These are phyloP conservation scores for Candida jianshihensis DNA, from an alignment of 805 yeast genomes.

Conservation along the genomic window DNA sequence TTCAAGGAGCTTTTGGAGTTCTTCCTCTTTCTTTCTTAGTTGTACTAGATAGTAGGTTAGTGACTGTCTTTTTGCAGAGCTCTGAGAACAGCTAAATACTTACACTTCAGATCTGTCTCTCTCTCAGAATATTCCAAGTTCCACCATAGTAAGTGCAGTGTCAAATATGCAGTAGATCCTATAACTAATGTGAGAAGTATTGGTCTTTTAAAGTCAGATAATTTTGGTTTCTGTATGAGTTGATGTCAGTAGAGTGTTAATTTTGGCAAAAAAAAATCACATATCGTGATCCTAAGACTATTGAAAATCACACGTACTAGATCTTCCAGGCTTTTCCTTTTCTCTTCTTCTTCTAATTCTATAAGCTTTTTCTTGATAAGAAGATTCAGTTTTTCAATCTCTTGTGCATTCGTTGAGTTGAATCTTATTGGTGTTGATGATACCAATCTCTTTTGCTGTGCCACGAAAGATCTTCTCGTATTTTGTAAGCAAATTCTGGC, in stretches of 20 bases:
- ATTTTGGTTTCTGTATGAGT: slow-evolving; percentile 14
- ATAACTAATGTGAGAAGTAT: slow-evolving; percentile 15
- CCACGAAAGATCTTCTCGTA: too few species aligned
- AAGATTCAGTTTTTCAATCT: slow-evolving; percentile 17
- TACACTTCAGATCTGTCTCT: slow-evolving; percentile 16
- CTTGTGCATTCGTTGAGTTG: slow-evolving; percentile 12
- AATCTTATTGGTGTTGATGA: too few species aligned
- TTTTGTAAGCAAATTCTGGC: too few species aligned
- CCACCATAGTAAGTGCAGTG: slow-evolving; percentile 21
- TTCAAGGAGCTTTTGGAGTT: not conserved
- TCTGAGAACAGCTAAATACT: slow-evolving; percentile 2
- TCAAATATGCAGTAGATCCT: slow-evolving; percentile 18
- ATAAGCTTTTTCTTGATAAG: slow-evolving; percentile 15
- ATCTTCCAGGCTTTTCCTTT: slow-evolving; percentile 6
- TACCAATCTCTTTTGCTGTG: too few species aligned
- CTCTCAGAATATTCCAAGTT: slow-evolving; percentile 14
- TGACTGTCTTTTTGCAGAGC: not conserved
- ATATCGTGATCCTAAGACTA: too few species aligned
- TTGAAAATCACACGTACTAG: too few species aligned
- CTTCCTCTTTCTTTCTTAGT: slow-evolving; percentile 9
- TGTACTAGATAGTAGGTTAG: slow-evolving; percentile 9
- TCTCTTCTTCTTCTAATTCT: slow-evolving; percentile 15
- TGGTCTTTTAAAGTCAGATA: slow-evolving; percentile 22
- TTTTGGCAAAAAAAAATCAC: too few species aligned
- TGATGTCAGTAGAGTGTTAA: not conserved